Percentiles rank a stretch among this genome's conserved stretches.
Evolutionary conservation across 1,139 yeast genomes (phyloP).

Genomic region (Yamadazyma conglobata): DNA sequence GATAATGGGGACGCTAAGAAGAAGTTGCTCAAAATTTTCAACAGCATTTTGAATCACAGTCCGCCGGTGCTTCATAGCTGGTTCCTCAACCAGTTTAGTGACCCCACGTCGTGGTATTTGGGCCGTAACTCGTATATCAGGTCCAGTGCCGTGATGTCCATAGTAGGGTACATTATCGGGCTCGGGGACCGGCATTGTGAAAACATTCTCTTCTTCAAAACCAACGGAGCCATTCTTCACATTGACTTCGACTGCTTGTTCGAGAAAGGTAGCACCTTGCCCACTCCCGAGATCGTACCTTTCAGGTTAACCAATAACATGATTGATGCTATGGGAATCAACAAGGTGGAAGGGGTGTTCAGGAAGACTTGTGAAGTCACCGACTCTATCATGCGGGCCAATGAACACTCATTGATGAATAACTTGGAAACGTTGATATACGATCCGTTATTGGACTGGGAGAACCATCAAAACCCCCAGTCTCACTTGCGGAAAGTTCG

Average conservation of each 20-base stretch:
- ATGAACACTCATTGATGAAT: slow-evolving; percentile 88
- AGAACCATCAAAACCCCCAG: slow-evolving; percentile 48
- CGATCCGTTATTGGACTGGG: slow-evolving; percentile 85
- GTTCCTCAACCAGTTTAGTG: slow-evolving; percentile 87
- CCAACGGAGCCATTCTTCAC: slow-evolving; percentile 78
- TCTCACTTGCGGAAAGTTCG: slow-evolving; percentile 73
- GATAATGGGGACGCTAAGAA: slow-evolving; percentile 13
- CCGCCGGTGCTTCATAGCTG: slow-evolving; percentile 83
- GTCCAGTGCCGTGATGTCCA: slow-evolving; percentile 94
- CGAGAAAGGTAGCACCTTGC: slow-evolving; percentile 71
- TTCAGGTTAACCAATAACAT: slow-evolving; percentile 86
- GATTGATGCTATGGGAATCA: slow-evolving; percentile 88
- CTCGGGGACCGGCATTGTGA: slow-evolving; percentile 97
- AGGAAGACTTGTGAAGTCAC: slow-evolving; percentile 86
- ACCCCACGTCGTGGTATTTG: slow-evolving; percentile 83
- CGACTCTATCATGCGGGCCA: slow-evolving; percentile 62
- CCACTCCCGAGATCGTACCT: slow-evolving; percentile 90
- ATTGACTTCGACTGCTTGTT: slow-evolving; percentile 96
- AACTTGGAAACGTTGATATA: slow-evolving; percentile 88
- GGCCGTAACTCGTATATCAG: slow-evolving; percentile 74
- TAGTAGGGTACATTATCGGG: slow-evolving; percentile 88
- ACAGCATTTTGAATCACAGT: slow-evolving; percentile 35
- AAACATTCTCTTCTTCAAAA: slow-evolving; percentile 72
- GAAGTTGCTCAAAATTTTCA: slow-evolving; percentile 26
- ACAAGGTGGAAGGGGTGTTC: slow-evolving; percentile 88